A percentile compares a stretch with the other conserved stretches of the same genome.
These are phyloP conservation scores for Syzygium aromaticum DNA, from an alignment of 345 rosid species.

Conservation along the genomic window DNA sequence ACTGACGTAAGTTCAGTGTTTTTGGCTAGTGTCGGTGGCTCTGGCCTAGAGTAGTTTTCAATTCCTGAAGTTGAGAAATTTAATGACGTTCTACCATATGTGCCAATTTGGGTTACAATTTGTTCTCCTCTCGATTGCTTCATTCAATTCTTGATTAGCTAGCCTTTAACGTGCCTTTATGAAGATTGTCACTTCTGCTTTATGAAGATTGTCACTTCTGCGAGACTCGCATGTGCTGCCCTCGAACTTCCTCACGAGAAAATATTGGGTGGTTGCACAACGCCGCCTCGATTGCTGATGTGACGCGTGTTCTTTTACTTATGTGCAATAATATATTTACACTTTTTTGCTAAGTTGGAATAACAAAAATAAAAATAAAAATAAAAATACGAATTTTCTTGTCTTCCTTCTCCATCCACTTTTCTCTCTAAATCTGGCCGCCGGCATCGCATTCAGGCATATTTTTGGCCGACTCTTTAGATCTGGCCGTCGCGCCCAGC, in stretches of 20 bases:
- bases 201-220: neutral
- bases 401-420: neutral
- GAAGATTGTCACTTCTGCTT: neutral
- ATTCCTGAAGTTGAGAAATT: neutral
- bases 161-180: neutral
- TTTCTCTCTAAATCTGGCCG: neutral
- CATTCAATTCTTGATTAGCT: neutral
- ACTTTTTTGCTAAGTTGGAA: neutral
- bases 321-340: neutral
- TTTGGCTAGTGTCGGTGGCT: neutral
- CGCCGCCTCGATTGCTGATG: neutral
- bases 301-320: neutral
- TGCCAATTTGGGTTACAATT: neutral
- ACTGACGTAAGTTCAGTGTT: neutral
- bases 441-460: neutral
- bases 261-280: neutral
- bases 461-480: neutral
- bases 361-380: neutral
- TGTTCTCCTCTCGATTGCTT: neutral
- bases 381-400: fast-evolving
- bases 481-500: neutral
- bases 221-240: neutral
- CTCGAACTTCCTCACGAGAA: neutral
- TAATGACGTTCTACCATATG: neutral
- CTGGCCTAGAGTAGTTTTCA: fast-evolving